Evolutionary conservation across 345 rosid genomes (phyloP), one percentile per base, ranked within the genome.

Genomic region (Cardamine chenopodiifolia): DNA sequence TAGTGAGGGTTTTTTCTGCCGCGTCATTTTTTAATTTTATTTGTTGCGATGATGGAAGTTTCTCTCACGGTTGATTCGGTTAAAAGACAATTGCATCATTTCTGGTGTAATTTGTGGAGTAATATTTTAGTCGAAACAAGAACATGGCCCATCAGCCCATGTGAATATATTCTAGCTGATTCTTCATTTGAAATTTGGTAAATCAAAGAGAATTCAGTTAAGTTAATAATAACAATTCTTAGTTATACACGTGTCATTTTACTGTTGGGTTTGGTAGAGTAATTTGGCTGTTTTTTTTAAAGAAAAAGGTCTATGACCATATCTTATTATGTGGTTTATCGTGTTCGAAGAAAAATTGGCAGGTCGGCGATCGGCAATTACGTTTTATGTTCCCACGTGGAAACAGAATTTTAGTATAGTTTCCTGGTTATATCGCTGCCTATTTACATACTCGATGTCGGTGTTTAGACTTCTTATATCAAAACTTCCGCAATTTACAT

Each of bases 101-200:
- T 61, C 61, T 44, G 39, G 31, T 40, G 65, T 62, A 26, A 54
- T n/a, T 45, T 23, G 23, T 12, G 29, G 19, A 20, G 7, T 65
- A 55, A 25, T 60, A 75, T 15, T 76, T 64, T 56, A 57, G 56
- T 64, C 23, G 56, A 39, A 49, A 57, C 57, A 26, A 39, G 76
- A 71, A 77, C 80, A 77, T 77, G 77, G 68, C 10, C 29, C 76
- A 71, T 77, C 71, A 72, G 68, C 10, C 29, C 76, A 71, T 77
- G 72, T 77, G 72, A 55, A 39, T 29, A 28, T 77, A 63, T 76
- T 63, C 71, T 62, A 47, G 37, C 23, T 55, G 55, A 13, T 70
- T 61, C 42, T 62, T 34, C 56, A 17, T 37, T 28, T 35, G 14
- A 17, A 47, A 58, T 14, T 75, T 40, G 28, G 53, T 66, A 40